Conservation (phyloP, 345 rosid species). For the Rubroshorea leprosula region DNA sequence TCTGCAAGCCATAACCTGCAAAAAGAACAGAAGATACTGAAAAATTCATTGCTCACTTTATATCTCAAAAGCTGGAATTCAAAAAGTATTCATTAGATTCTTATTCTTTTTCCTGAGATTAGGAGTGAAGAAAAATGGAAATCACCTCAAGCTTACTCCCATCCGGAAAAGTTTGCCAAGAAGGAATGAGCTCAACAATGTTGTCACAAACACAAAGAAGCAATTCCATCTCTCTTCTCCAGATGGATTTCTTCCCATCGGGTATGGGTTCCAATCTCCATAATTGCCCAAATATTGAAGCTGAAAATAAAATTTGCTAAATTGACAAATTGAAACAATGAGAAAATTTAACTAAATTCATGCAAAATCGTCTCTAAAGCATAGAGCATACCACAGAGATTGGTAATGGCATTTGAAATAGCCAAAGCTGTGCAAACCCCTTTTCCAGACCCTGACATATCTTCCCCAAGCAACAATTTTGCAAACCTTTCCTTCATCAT, state of each 20-base stretch:
- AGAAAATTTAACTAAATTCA: neutral
- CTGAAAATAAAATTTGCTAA: slow-evolving; percentile 29
- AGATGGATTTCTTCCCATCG: slow-evolving; percentile 70
- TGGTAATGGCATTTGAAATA: slow-evolving; percentile 89
- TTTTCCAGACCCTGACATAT: slow-evolving; percentile 96
- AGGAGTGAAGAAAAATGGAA: neutral
- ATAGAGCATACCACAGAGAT: slow-evolving; percentile 92
- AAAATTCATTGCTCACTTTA: too few relatives aligned
- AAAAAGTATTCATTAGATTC: too few relatives aligned
- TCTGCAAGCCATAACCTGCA: slow-evolving; percentile 86
- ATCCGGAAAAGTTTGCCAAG: slow-evolving; percentile 82
- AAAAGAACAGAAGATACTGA: neutral
- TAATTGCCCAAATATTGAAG: slow-evolving; percentile 82
- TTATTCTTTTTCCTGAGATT: too few relatives aligned
- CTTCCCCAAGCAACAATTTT: slow-evolving; percentile 91
- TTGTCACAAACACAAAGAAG: slow-evolving; percentile 76
- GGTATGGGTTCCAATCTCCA: slow-evolving; percentile 90
- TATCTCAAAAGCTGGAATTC: too few relatives aligned
- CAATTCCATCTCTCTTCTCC: slow-evolving; percentile 96
- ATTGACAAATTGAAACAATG: neutral
- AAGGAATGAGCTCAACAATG: slow-evolving; percentile 84
- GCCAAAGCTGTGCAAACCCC: slow-evolving; percentile 90
- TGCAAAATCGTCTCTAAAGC: too few relatives aligned
- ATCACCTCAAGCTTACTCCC: slow-evolving; percentile 84
- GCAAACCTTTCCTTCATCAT: slow-evolving; percentile 98